Percentiles rank a stretch among this genome's conserved stretches.
These are phyloP conservation scores for Rhizopogon salebrosus DNA, from an alignment of 768 basidiomycete genomes.

Conservation along the genomic window DNA sequence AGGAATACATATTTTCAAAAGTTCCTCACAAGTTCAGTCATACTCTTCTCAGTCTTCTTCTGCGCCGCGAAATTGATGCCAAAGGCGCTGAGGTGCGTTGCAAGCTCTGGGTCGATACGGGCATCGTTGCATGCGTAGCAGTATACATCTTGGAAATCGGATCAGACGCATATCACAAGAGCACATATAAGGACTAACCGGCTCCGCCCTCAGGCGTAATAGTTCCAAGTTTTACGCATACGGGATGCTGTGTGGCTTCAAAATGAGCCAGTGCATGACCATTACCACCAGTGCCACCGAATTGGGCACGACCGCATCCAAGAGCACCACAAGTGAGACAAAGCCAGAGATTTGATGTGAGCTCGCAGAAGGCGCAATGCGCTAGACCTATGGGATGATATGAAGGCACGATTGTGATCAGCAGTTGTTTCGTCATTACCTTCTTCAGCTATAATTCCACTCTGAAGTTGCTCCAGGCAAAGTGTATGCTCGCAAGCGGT, in stretches of 20 bases:
- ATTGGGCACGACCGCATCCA: constrained; percentile 85
- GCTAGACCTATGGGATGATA: constrained; percentile 53
- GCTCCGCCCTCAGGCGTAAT: constrained; percentile 93
- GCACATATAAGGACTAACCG: constrained; percentile 42
- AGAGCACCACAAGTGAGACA: constrained; percentile 89
- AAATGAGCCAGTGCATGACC: constrained; percentile 86
- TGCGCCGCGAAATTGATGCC: constrained; percentile 82
- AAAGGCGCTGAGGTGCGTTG: constrained; percentile 69
- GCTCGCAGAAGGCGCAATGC: constrained; percentile 76
- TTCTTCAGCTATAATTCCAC: constrained; percentile 21
- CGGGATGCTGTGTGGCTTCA: constrained; percentile 62
- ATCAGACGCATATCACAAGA: background rate
- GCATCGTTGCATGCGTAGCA: constrained; percentile 91
- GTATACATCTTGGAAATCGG: constrained; percentile 63
- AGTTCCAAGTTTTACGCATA: constrained; percentile 92
- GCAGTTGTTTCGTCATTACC: constrained; percentile 8
- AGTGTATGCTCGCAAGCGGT: constrained; percentile 77
- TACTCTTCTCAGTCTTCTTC: constrained; percentile 91
- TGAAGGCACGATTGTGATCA: background rate
- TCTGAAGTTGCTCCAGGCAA: constrained; percentile 41
- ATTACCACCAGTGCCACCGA: constrained; percentile 78
- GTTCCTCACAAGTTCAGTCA: constrained; percentile 81
- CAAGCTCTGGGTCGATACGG: constrained; percentile 69
- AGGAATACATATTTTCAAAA: background rate
- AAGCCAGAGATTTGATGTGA: constrained; percentile 92